Conservation (phyloP, 1,284 basidiomycete genomes). For the Malassezia sp. region DNA sequence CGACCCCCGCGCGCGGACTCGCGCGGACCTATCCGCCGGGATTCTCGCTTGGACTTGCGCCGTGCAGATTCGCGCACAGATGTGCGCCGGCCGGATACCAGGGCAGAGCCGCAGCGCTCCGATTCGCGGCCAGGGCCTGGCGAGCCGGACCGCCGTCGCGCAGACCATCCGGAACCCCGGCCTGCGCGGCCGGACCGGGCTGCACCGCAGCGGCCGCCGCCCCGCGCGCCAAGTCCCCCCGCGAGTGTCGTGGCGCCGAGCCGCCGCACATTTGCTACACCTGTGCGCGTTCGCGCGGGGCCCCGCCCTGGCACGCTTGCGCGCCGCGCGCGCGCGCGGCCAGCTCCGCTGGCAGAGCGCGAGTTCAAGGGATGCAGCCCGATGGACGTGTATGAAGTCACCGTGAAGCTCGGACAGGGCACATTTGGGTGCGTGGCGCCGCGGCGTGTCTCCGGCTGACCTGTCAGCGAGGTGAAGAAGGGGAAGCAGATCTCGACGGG, state of each 20-base stretch:
- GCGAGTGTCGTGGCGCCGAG: background rate
- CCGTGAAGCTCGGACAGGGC: slow-evolving; percentile 39
- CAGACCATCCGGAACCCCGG: background rate
- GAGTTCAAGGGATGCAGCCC: slow-evolving; percentile 34
- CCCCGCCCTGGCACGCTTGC: slow-evolving; percentile 13
- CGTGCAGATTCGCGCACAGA: too few species aligned
- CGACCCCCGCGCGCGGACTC: too few species aligned
- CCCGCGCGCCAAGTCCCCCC: background rate
- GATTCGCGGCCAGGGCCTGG: too few species aligned
- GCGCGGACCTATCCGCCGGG: too few species aligned
- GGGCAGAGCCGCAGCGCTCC: too few species aligned
- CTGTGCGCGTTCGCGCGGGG: slow-evolving; percentile 10
- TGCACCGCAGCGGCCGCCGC: too few species aligned
- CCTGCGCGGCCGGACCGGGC: too few species aligned
- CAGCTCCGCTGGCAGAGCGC: slow-evolving; percentile 27
- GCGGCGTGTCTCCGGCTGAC: slow-evolving; percentile 42
- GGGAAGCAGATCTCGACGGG: slow-evolving; percentile 50
- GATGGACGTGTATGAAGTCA: slow-evolving; percentile 37
- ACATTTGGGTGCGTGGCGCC: too few species aligned
- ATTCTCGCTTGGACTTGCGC: too few species aligned
- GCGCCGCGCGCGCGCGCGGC: slow-evolving; percentile 15
- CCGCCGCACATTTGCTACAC: background rate
- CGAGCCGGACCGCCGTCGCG: slow-evolving; percentile 2
- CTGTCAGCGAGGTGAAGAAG: slow-evolving; percentile 51
- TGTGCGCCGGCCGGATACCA: too few species aligned